Conservation (phyloP, 352 stramenopile genomes). For the Phytophthora macrochlamydospora region DNA sequence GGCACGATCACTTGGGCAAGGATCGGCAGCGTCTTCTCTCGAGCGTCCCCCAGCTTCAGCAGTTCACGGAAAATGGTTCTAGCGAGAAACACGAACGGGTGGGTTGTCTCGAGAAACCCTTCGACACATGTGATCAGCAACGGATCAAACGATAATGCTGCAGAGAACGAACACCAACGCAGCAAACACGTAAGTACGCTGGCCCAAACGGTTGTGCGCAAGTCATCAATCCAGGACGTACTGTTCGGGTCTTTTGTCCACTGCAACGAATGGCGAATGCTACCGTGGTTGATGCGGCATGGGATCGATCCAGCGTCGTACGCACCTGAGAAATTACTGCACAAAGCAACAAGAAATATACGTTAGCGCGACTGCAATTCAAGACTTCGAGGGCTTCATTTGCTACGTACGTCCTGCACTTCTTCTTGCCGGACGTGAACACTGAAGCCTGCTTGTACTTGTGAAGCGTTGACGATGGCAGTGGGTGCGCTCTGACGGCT, state of each 20-base stretch:
- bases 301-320: constrained; percentile 76
- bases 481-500: constrained; percentile 21
- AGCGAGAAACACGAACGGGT: constrained; percentile 83
- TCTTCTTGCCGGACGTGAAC: constrained; percentile 73
- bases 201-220: neutral
- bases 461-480: constrained; percentile 62
- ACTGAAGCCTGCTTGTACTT: constrained; percentile 82
- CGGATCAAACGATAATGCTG: constrained; percentile 66
- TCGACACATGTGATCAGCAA: constrained; percentile 76
- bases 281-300: constrained; percentile 81
- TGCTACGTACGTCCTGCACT: constrained; percentile 69
- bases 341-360: constrained; percentile 2
- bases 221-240: constrained; percentile 16
- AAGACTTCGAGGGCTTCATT: neutral
- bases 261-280: constrained; percentile 75
- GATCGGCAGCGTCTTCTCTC: constrained; percentile 60
- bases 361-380: constrained; percentile 1
- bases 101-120: constrained; percentile 75
- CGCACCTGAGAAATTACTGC: constrained; percentile 69
- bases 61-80: constrained; percentile 77
- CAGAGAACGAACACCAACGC: neutral
- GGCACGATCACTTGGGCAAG: constrained; percentile 67
- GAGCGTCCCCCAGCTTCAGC: constrained; percentile 60
- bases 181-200: neutral
- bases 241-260: constrained; percentile 73